Conservation (phyloP, 2,329 filamentous ascomycete species). For the Pyrenochaeta sp. region DNA sequence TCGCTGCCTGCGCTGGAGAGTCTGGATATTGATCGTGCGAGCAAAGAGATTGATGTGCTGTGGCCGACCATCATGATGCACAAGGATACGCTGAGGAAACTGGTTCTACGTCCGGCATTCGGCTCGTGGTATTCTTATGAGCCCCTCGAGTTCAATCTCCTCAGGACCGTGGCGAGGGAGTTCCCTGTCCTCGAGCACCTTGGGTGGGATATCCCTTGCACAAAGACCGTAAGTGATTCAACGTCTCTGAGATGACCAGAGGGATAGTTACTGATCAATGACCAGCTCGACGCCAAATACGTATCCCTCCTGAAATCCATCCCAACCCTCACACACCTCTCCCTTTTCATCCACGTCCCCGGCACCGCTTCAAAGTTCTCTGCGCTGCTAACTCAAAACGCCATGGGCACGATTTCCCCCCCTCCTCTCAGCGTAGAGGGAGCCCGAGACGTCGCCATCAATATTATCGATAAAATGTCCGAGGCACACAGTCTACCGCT, state of each 20-base stretch:
- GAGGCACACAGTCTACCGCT: constrained; percentile 1
- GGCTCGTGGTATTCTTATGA: background rate
- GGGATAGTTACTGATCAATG: background rate
- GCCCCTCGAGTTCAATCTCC: background rate
- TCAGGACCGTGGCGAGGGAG: constrained; percentile 1
- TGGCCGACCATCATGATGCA: constrained; percentile 15
- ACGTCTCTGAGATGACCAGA: background rate
- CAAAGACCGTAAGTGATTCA: background rate
- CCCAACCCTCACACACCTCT: constrained; percentile 7
- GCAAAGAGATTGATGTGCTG: background rate
- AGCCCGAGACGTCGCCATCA: constrained; percentile 1
- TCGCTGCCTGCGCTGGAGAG: constrained; percentile 2
- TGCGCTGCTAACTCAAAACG: background rate
- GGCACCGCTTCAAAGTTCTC: background rate
- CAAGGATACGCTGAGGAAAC: constrained; percentile 6
- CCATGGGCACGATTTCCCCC: constrained; percentile 1
- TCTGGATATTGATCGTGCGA: constrained; percentile 3
- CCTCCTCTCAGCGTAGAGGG: background rate
- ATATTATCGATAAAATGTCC: constrained; percentile 5
- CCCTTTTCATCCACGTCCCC: constrained; percentile 10
- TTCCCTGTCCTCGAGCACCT: constrained; percentile 5
- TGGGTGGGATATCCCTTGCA: constrained; percentile 4
- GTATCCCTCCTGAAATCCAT: background rate
- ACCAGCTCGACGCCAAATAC: constrained; percentile 4
- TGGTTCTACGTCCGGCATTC: constrained; percentile 4